phyloP scores from a whole-genome alignment of 1,284 basidiomycete species.

The Thelephora terrestris region DNA sequence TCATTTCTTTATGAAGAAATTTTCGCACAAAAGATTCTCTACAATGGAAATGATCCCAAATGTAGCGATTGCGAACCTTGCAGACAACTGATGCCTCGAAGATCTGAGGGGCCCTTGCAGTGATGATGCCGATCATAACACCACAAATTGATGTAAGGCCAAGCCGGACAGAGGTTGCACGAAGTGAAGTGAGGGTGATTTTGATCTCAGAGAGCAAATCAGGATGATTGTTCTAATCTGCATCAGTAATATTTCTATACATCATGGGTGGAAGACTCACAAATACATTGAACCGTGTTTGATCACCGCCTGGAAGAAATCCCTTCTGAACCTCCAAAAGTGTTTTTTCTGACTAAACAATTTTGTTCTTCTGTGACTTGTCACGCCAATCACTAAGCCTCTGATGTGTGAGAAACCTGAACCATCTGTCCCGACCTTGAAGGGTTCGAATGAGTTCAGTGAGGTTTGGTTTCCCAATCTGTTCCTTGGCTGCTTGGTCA shows the following conservation, averaged over 20 bases:
- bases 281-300: constrained; percentile 1
- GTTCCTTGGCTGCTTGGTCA: no score
- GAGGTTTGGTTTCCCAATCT: neutral
- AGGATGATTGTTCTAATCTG: neutral
- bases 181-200: constrained; percentile 1
- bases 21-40: no score
- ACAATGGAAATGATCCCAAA: no score
- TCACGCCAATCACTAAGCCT: constrained; percentile 1
- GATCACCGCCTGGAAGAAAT: neutral
- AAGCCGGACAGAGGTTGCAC: neutral
- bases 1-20: no score
- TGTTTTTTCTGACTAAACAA: constrained; percentile 1
- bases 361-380: neutral
- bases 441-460: neutral
- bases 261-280: neutral
- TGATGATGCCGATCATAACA: no score
- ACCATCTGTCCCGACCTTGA: neutral
- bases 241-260: neutral
- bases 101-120: no score
- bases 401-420: neutral
- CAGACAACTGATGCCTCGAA: no score
- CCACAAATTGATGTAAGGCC: no score
- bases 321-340: no score
- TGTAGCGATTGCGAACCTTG: no score
- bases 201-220: neutral